phyloP scores from a whole-genome alignment of 139 green algal species.

The Chlorella sorokiniana region DNA sequence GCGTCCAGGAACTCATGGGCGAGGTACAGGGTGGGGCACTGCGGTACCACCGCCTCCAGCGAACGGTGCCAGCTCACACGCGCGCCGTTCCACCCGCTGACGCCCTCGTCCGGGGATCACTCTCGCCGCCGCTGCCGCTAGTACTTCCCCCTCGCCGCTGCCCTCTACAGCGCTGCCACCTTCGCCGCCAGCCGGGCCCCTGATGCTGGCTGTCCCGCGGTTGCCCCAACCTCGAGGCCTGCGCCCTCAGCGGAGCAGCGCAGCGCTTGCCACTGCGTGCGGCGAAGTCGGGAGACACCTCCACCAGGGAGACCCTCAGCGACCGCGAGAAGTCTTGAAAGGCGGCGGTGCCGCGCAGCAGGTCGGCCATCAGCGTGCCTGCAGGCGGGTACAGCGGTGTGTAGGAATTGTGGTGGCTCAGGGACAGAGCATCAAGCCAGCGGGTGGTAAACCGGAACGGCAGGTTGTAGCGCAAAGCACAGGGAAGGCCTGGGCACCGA shows the following conservation, averaged over 20 bases:
- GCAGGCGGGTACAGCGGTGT: not conserved
- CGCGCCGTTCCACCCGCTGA: conserved; percentile 10
- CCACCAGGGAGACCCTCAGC: conserved; percentile 83
- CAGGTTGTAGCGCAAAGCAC: too few relatives aligned
- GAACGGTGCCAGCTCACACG: conserved; percentile 75
- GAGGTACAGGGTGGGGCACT: conserved; percentile 80
- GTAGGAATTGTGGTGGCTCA: not conserved
- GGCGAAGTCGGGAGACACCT: conserved; percentile 70
- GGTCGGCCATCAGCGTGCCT: conserved; percentile 94
- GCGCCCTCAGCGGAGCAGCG: not conserved
- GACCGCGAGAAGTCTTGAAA: conserved; percentile 48
- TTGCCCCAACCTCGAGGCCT: not conserved
- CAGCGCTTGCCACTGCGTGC: conserved; percentile 22
- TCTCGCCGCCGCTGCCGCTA: not conserved
- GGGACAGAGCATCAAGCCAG: not conserved
- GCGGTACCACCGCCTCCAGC: conserved; percentile 62
- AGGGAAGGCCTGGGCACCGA: too few relatives aligned
- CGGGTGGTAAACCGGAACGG: not conserved
- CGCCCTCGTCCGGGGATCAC: not conserved
- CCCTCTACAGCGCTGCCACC: not conserved
- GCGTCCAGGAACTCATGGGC: conserved; percentile 98
- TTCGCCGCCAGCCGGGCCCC: not conserved
- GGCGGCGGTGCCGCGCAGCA: conserved; percentile 76
- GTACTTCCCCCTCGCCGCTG: not conserved
- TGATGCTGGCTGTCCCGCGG: not conserved